Evolutionary conservation across 2,329 filamentous ascomycete genomes (phyloP).

Genomic region (Aspergillus udagawae): DNA sequence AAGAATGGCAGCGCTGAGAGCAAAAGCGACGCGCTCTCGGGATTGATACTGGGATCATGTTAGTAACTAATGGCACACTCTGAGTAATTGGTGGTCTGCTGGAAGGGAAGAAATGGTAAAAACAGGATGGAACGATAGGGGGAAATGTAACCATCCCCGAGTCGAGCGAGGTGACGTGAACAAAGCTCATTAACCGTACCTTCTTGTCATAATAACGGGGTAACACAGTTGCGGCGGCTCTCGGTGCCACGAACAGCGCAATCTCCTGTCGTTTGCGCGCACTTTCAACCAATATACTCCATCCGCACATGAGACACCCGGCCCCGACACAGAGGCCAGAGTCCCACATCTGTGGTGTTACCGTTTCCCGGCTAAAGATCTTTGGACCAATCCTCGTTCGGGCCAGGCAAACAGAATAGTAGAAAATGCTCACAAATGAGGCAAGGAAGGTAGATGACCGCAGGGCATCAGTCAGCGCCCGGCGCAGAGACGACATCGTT

Average conservation of each 20-base stretch:
- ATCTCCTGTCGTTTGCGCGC: constrained; percentile 66
- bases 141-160: constrained; percentile 19
- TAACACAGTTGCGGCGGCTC: constrained; percentile 70
- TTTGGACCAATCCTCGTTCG: constrained; percentile 70
- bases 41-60: constrained; percentile 53
- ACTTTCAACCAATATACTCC: constrained; percentile 73
- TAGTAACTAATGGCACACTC: neutral
- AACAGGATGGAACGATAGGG: constrained; percentile 4
- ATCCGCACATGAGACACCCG: constrained; percentile 73
- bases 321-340: constrained; percentile 62
- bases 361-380: constrained; percentile 54
- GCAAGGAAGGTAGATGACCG: constrained; percentile 75
- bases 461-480: constrained; percentile 56
- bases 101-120: constrained; percentile 6
- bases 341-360: constrained; percentile 56
- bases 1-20: constrained; percentile 65
- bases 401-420: constrained; percentile 77
- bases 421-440: constrained; percentile 73
- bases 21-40: constrained; percentile 64
- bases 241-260: constrained; percentile 73
- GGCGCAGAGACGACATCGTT: constrained; percentile 41
- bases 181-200: constrained; percentile 23
- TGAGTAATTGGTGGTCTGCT: constrained; percentile 12
- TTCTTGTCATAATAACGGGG: constrained; percentile 63
- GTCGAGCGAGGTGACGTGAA: constrained; percentile 5